A percentile compares a stretch with the other conserved stretches of the same genome.
Conservation (phyloP, 805 yeast genomes). For the Lachancea lanzarotensis region DNA sequence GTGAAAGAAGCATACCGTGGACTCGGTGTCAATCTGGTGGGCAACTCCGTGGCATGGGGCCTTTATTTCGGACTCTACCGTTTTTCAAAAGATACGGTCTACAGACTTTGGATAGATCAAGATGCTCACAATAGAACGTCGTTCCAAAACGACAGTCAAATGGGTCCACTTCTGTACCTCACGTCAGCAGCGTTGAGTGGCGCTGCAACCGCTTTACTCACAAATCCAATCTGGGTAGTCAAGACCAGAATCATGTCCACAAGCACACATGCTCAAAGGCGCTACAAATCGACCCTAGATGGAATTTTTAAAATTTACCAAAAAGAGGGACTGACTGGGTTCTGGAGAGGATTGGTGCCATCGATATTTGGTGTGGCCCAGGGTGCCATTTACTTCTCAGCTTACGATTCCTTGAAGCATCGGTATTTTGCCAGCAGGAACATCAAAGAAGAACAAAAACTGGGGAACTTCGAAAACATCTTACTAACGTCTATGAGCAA, state of each 20-base stretch:
- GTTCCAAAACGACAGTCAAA: conserved; percentile 27
- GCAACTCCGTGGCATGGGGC: conserved; percentile 87
- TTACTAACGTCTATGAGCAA: conserved; percentile 64
- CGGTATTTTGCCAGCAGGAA: conserved; percentile 21
- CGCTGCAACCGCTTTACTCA: conserved; percentile 58
- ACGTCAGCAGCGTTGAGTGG: conserved; percentile 67
- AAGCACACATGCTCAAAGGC: conserved; percentile 15
- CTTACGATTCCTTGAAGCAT: conserved; percentile 72
- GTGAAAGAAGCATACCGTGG: conserved; percentile 58
- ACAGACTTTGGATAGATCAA: conserved; percentile 15
- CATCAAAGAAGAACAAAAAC: conserved; percentile 16
- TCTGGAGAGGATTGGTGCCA: conserved; percentile 74
- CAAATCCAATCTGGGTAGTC: conserved; percentile 94
- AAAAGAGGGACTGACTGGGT: conserved; percentile 51
- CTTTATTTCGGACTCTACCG: conserved; percentile 76
- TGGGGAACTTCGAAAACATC: conserved; percentile 53
- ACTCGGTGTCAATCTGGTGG: conserved; percentile 68
- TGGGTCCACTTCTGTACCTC: conserved; percentile 43
- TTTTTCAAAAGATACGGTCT: conserved; percentile 42
- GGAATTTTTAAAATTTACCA: conserved; percentile 45
- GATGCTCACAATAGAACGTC: neutral
- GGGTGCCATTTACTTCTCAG: conserved; percentile 80
- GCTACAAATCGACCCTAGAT: conserved; percentile 47
- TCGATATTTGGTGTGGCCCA: conserved; percentile 79
- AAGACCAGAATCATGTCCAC: conserved; percentile 80